Conservation (phyloP, 305 asterid species). For the Fraxinus latifolia region DNA sequence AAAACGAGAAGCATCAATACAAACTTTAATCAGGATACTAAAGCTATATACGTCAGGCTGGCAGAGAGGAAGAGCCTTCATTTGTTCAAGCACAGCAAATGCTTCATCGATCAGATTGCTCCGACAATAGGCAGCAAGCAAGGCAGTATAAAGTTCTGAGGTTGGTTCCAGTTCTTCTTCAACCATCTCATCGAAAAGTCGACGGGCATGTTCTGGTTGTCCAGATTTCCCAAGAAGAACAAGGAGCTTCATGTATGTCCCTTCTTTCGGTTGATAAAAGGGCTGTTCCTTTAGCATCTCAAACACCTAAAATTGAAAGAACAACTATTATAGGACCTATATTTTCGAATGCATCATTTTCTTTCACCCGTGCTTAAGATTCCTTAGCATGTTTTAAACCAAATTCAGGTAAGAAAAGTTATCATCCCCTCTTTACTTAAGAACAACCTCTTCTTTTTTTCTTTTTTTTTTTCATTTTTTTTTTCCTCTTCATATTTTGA, state of each 20-base stretch:
- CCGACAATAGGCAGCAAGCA: conserved; percentile 73
- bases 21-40: conserved; percentile 82
- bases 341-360: not conserved
- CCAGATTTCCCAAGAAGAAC: conserved; percentile 89
- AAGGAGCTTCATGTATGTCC: conserved; percentile 78
- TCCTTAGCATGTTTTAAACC: not conserved
- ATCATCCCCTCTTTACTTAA: not conserved
- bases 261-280: conserved; percentile 81
- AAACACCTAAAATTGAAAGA: conserved; percentile 50
- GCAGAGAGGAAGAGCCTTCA: conserved; percentile 67
- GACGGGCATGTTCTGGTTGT: conserved; percentile 73
- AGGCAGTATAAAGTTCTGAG: conserved; percentile 66
- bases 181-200: conserved; percentile 75
- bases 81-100: conserved; percentile 53
- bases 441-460: not conserved
- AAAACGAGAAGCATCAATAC: conserved; percentile 64
- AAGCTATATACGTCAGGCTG: conserved; percentile 88
- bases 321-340: not conserved
- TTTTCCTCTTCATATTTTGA: not conserved
- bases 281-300: conserved; percentile 78
- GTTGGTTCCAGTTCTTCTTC: conserved; percentile 73
- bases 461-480: not conserved
- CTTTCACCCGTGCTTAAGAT: not conserved
- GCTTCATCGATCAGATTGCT: conserved; percentile 71
- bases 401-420: not conserved